These are phyloP conservation scores for Trichoderma guizhouense DNA, from an alignment of 2,329 filamentous ascomycete species.

Conservation along the genomic window DNA sequence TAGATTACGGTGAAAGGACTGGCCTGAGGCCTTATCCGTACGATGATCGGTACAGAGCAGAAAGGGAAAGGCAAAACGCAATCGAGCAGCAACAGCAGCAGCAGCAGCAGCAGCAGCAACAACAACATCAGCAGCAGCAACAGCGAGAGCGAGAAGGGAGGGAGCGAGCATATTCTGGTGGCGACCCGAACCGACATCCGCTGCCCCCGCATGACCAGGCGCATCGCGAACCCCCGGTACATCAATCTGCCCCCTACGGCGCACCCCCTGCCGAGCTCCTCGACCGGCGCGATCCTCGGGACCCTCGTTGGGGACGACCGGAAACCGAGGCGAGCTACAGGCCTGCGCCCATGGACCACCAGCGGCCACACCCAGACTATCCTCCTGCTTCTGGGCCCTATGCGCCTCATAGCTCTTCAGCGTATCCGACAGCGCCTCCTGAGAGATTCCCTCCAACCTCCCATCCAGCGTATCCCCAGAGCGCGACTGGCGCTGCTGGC, in stretches of 20 bases:
- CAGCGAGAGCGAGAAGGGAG: conserved; percentile 42
- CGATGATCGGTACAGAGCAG: conserved; percentile 53
- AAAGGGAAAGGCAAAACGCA: conserved; percentile 46
- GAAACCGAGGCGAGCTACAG: conserved; percentile 34
- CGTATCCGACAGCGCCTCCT: conserved; percentile 31
- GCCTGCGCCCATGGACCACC: conserved; percentile 35
- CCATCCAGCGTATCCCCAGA: conserved; percentile 34
- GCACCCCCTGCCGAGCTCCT: conserved; percentile 43
- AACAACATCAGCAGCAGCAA: conserved; percentile 31
- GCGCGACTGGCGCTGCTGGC: conserved; percentile 19
- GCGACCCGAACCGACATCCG: conserved; percentile 44
- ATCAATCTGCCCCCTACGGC: conserved; percentile 42
- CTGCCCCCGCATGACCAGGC: conserved; percentile 36
- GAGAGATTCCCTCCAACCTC: conserved; percentile 34
- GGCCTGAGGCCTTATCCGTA: conserved; percentile 43
- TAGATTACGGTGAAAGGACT: conserved; percentile 54
- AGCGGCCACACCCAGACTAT: conserved; percentile 47
- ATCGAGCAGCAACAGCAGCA: conserved; percentile 35
- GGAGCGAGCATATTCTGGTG: conserved; percentile 48
- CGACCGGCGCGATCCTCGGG: conserved; percentile 31
- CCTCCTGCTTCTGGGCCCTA: conserved; percentile 42
- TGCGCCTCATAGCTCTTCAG: conserved; percentile 28
- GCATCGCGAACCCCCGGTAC: conserved; percentile 44
- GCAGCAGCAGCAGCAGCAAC: neutral
- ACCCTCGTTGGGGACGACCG: conserved; percentile 34